These are phyloP conservation scores for Cinchona pubescens DNA, from an alignment of 257 asterid species.

Conservation along the genomic window DNA sequence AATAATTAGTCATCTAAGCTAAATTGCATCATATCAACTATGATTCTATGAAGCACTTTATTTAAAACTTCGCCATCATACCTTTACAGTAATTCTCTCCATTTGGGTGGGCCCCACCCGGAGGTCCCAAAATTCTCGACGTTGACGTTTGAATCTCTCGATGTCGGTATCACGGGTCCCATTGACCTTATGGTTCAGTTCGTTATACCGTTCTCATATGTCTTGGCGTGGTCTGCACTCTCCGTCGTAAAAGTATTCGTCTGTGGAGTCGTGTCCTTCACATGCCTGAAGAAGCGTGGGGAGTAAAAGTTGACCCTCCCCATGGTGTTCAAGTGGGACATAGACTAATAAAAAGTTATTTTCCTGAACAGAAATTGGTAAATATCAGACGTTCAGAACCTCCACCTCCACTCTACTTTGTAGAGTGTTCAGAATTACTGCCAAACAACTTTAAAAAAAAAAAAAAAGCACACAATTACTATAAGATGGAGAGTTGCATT, in stretches of 20 bases:
- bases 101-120: conserved; percentile 1
- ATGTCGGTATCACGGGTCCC: conserved; percentile 19
- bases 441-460: conserved; percentile 9
- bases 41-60: background rate
- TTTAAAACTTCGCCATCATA: conserved; percentile 7
- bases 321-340: conserved; percentile 28
- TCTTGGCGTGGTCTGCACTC: conserved; percentile 11
- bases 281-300: background rate
- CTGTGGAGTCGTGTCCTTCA: background rate
- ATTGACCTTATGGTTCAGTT: background rate
- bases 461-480: too few species aligned
- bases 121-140: conserved; percentile 9
- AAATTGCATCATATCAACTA: too few species aligned
- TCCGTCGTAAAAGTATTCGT: background rate
- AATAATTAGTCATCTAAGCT: background rate
- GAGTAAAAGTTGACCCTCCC: conserved; percentile 16
- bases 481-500: too few species aligned
- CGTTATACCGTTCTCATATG: background rate
- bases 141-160: conserved; percentile 23
- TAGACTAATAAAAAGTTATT: conserved; percentile 36
- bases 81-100: conserved; percentile 13
- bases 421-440: background rate
- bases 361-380: conserved; percentile 26
- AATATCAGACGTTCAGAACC: background rate
- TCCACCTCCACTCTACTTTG: conserved; percentile 21